Percentiles rank a stretch among this genome's conserved stretches.
Evolutionary conservation across 1,284 basidiomycete genomes (phyloP).

Genomic region (Boletus mariae): DNA sequence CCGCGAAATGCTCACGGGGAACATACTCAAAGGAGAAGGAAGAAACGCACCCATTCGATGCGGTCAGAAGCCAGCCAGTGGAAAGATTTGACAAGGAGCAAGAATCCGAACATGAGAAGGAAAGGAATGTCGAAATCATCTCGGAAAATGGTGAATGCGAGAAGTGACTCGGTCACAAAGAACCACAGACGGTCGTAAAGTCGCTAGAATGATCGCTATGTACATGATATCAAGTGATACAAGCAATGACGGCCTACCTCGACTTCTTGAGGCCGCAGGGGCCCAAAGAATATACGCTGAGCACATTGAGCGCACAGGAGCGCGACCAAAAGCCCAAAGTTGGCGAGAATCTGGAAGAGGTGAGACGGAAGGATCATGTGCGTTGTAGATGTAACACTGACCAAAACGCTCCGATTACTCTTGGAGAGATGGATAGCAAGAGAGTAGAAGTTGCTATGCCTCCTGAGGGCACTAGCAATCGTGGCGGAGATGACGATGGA

Average conservation of each 20-base stretch:
- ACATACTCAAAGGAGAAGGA: neutral
- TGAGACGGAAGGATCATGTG: neutral
- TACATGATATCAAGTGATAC: neutral
- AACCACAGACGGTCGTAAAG: slow-evolving; percentile 96
- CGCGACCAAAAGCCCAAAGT: slow-evolving; percentile 82
- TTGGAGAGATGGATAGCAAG: slow-evolving; percentile 90
- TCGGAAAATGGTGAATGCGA: slow-evolving; percentile 96
- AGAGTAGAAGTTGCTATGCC: slow-evolving; percentile 91
- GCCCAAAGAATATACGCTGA: slow-evolving; percentile 90
- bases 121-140: slow-evolving; percentile 93
- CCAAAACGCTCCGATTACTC: slow-evolving; percentile 86
- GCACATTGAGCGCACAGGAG: slow-evolving; percentile 74
- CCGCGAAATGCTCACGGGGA: neutral
- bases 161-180: slow-evolving; percentile 92
- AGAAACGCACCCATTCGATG: slow-evolving; percentile 82
- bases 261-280: slow-evolving; percentile 83
- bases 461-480: slow-evolving; percentile 76
- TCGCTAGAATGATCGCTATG: slow-evolving; percentile 49
- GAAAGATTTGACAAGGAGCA: slow-evolving; percentile 95
- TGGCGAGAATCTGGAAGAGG: slow-evolving; percentile 80
- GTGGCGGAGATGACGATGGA: slow-evolving; percentile 68
- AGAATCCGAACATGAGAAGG: slow-evolving; percentile 85
- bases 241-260: slow-evolving; percentile 58
- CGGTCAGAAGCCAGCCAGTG: slow-evolving; percentile 96
- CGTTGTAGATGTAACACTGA: slow-evolving; percentile 37